Conservation (phyloP, 768 basidiomycete species). For the Gymnopilus dilepis region DNA sequence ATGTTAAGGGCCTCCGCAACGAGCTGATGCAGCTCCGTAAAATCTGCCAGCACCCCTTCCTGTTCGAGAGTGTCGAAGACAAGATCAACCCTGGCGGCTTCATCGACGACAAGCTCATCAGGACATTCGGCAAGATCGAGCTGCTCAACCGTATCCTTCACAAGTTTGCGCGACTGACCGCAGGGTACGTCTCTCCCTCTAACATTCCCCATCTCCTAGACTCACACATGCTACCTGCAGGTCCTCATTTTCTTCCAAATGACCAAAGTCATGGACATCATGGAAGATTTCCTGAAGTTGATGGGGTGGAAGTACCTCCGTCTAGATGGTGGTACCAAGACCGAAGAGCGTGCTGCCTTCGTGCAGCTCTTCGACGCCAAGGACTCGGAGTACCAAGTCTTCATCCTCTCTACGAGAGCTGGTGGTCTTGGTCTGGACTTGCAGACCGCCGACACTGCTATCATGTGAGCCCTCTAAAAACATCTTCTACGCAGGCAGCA, state of each 20-base stretch:
- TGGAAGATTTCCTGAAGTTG: conserved; percentile 93
- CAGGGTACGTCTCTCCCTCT: conserved; percentile 69
- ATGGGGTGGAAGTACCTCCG: conserved; percentile 88
- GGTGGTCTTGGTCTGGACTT: conserved; percentile 94
- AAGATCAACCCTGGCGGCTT: conserved; percentile 84
- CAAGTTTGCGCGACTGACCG: conserved; percentile 94
- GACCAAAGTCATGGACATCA: conserved; percentile 99
- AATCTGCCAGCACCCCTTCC: conserved; percentile 97
- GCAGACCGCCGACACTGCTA: conserved; percentile 95
- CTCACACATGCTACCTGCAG: conserved; percentile 39
- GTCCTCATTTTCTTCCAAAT: conserved; percentile 99
- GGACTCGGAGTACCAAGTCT: conserved; percentile 85
- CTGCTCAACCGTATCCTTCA: conserved; percentile 89
- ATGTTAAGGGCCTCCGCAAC: conserved; percentile 90
- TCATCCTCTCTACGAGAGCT: conserved; percentile 92
- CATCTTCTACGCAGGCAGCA: not conserved
- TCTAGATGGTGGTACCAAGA: conserved; percentile 96
- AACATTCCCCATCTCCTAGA: too few species aligned
- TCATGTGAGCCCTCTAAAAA: conserved; percentile 69
- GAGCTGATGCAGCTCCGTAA: conserved; percentile 98
- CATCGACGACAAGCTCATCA: conserved; percentile 84
- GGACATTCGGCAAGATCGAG: conserved; percentile 94
- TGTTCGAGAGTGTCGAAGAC: conserved; percentile 95
- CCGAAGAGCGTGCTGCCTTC: conserved; percentile 89
- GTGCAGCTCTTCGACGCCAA: conserved; percentile 88